Base-by-base conservation (phyloP, 768 basidiomycete species). In the Mycena capillaripes region DNA sequence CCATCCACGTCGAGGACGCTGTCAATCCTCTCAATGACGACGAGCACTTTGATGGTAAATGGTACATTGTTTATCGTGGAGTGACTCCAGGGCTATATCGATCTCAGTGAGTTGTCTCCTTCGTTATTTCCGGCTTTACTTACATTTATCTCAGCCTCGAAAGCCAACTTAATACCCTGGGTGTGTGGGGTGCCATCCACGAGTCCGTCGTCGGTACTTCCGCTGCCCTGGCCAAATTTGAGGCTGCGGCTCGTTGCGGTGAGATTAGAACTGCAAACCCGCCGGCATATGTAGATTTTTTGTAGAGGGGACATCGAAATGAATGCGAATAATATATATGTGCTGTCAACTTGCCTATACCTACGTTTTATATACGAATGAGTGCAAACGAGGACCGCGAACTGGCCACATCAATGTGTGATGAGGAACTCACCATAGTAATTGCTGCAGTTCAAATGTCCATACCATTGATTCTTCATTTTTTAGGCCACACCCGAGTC, bases 41-140 rank as follows among this genome's bases (percentile, higher is more conserved):
- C 25, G 27, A 53, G 11, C n/a, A 17, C 1, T 14, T 21, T 1
- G 40, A 65, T 7, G 27, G 36, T 21, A 23, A 21, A 3, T 65
- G 63, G 63, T 65, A 65, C 19, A 8, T 65, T 2, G 63, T 58
- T 23, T 58, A 58, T 29, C 36, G 56, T 5, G 36, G 56, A 2
- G 38, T 58, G 14, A 10, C 1, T 4, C 56, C 56, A 3, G 56
- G 56, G 5, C n/a, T 58, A 5, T 58, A 58, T 12, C 30, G 21
- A 1, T 34, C 30, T 34, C 55, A 55, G 36, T 36, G 27, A 23
- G n/a, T n/a, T 11, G 2, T 23, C 21, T 30, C 19, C 3, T 36
- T 57, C 30, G 36, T 36, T 36, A 1, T n/a, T n/a, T 32, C 23
- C 3, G 32, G 10, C 25, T 4, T 7, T 38, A 8, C 21, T 23